A percentile compares a stretch with the other conserved stretches of the same genome.
These are phyloP conservation scores for Atkinsonella texensis DNA, from an alignment of 2,329 filamentous ascomycete genomes.

Conservation along the genomic window DNA sequence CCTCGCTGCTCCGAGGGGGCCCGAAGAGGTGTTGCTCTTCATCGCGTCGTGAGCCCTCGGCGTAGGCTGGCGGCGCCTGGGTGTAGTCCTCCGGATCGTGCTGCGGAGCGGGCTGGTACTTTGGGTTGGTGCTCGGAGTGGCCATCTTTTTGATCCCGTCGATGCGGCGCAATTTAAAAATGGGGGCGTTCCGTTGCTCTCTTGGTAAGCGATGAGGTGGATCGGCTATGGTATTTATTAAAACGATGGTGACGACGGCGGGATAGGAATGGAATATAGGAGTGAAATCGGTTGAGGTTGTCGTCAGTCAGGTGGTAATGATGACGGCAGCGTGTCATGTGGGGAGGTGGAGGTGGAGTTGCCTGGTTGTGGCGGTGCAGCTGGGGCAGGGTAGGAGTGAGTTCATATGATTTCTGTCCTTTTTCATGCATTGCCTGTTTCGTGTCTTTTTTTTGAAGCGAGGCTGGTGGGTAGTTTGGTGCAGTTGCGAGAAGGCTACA, in stretches of 20 bases:
- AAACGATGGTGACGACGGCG: not conserved
- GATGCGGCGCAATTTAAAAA: not conserved
- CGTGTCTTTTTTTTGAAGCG: no score
- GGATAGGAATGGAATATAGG: not conserved
- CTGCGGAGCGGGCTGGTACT: conserved; percentile 74
- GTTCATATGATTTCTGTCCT: not conserved
- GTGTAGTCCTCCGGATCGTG: conserved; percentile 73
- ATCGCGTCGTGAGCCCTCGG: conserved; percentile 40
- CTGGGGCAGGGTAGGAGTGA: not conserved
- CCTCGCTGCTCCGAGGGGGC: conserved; percentile 65
- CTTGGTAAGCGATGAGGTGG: not conserved
- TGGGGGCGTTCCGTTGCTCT: not conserved
- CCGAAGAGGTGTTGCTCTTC: conserved; percentile 48
- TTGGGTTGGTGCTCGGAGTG: conserved; percentile 43
- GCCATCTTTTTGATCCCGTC: conserved; percentile 41
- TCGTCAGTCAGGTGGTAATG: conserved; percentile 1
- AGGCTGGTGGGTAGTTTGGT: no score
- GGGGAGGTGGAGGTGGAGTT: not conserved
- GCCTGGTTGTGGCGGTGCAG: not conserved
- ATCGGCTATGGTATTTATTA: not conserved
- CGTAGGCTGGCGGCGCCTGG: conserved; percentile 75
- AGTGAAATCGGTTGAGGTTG: not conserved
- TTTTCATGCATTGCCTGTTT: no score
- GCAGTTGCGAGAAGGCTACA: no score
- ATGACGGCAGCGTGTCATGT: conserved; percentile 1